A percentile compares a stretch with the other conserved stretches of the same genome.
Evolutionary conservation across 106 monocot species (phyloP).

Genomic region (Triglochin maritima): DNA sequence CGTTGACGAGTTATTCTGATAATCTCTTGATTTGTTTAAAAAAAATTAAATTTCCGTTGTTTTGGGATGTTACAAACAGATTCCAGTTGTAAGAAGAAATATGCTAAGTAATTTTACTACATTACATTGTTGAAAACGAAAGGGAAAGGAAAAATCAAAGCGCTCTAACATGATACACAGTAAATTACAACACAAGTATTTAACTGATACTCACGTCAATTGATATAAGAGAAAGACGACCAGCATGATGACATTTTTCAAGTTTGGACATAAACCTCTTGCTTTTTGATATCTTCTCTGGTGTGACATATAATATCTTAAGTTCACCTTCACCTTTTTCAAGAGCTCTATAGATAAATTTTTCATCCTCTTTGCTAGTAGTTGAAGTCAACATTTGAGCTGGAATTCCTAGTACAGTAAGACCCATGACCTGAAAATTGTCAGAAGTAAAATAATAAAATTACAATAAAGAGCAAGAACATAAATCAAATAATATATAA

Average conservation of each 20-base stretch:
- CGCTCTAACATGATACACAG: too few species aligned
- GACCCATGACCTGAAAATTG: slow-evolving; percentile 75
- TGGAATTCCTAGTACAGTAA: slow-evolving; percentile 77
- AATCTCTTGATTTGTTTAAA: too few species aligned
- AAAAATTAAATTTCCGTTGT: too few species aligned
- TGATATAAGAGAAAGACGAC: slow-evolving; percentile 87
- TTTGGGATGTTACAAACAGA: too few species aligned
- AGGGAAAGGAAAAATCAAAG: too few species aligned
- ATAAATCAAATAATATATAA: background rate
- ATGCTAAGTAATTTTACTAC: background rate
- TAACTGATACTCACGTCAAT: slow-evolving; percentile 69
- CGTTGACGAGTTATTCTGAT: too few species aligned
- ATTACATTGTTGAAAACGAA: too few species aligned
- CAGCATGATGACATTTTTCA: slow-evolving; percentile 88
- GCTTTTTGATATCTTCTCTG: slow-evolving; percentile 99
- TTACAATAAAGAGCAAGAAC: background rate
- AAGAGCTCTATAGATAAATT: slow-evolving; percentile 68
- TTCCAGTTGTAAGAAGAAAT: background rate
- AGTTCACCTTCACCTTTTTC: slow-evolving; percentile 89
- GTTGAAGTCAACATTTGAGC: slow-evolving; percentile 86
- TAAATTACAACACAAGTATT: too few species aligned
- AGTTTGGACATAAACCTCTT: slow-evolving; percentile 99
- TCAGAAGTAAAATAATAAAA: background rate
- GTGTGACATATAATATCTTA: slow-evolving; percentile 95
- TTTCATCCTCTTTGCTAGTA: slow-evolving; percentile 83